Percentiles rank a stretch among this genome's conserved stretches.
phyloP scores from a whole-genome alignment of 2,329 filamentous ascomycete genomes.

The Calonectria henricotiae region DNA sequence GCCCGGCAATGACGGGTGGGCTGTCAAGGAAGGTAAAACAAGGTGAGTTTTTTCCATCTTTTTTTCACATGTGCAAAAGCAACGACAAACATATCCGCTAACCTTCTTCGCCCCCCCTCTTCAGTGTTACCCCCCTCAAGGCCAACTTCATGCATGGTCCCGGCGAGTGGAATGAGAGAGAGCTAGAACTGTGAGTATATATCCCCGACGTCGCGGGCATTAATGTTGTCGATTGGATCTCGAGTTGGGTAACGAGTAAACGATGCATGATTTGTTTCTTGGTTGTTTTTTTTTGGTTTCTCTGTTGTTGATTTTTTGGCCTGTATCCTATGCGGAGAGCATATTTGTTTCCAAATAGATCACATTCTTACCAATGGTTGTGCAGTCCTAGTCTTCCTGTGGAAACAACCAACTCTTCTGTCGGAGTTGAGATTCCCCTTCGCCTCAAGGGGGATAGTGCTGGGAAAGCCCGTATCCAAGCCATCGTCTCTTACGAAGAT shows the following conservation, averaged over 20 bases:
- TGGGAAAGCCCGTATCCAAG: conserved; percentile 64
- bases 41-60: conserved; percentile 71
- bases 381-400: conserved; percentile 49
- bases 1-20: conserved; percentile 94
- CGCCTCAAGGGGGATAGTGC: conserved; percentile 43
- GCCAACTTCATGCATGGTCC: conserved; percentile 91
- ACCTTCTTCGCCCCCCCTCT: background rate
- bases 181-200: conserved; percentile 87
- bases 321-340: conserved; percentile 53
- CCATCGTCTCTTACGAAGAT: conserved; percentile 88
- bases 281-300: no score
- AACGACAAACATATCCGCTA: conserved; percentile 23
- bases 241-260: conserved; percentile 42
- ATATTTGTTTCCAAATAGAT: conserved; percentile 53
- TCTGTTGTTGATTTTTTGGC: conserved; percentile 37
- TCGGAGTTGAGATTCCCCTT: conserved; percentile 45
- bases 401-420: conserved; percentile 35
- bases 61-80: background rate
- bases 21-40: conserved; percentile 88
- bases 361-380: conserved; percentile 57
- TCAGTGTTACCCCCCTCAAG: conserved; percentile 88
- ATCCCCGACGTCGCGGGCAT: conserved; percentile 47
- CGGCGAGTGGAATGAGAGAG: conserved; percentile 75
- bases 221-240: conserved; percentile 26
- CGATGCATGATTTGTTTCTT: conserved; percentile 44